phyloP scores from a whole-genome alignment of 257 asterid genomes.

The Solanum paucissectum region DNA sequence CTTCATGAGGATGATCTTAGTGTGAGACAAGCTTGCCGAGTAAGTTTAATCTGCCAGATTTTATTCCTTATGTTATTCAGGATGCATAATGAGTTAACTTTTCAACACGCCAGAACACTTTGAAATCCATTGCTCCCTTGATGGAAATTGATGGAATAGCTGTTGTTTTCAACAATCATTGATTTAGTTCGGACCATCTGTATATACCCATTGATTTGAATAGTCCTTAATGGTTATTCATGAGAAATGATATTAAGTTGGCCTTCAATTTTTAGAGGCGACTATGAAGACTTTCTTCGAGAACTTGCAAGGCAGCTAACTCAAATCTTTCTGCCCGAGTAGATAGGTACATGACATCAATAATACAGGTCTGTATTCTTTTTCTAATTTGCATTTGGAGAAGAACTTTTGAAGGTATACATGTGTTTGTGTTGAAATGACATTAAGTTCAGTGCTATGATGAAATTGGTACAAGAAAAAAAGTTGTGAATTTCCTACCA shows the following conservation, averaged over 20 bases:
- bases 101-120: constrained; percentile 42
- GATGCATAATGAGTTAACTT: neutral
- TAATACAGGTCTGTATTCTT: constrained; percentile 56
- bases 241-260: neutral
- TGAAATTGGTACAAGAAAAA: neutral
- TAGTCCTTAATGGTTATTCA: neutral
- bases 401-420: neutral
- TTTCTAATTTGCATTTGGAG: neutral
- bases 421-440: neutral
- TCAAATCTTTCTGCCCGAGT: constrained; percentile 55
- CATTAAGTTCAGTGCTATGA: neutral
- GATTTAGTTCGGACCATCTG: constrained; percentile 89
- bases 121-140: constrained; percentile 62
- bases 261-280: constrained; percentile 44
- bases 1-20: constrained; percentile 84
- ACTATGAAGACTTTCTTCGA: constrained; percentile 82
- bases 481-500: neutral
- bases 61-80: constrained; percentile 6
- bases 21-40: constrained; percentile 94
- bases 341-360: constrained; percentile 77
- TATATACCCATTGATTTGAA: constrained; percentile 12
- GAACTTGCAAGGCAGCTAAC: constrained; percentile 77
- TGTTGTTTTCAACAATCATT: constrained; percentile 54
- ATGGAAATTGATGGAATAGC: constrained; percentile 59
- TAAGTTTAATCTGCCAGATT: constrained; percentile 22